phyloP scores from a whole-genome alignment of 2,329 filamentous ascomycete genomes.

The Albifimbria verrucaria region DNA sequence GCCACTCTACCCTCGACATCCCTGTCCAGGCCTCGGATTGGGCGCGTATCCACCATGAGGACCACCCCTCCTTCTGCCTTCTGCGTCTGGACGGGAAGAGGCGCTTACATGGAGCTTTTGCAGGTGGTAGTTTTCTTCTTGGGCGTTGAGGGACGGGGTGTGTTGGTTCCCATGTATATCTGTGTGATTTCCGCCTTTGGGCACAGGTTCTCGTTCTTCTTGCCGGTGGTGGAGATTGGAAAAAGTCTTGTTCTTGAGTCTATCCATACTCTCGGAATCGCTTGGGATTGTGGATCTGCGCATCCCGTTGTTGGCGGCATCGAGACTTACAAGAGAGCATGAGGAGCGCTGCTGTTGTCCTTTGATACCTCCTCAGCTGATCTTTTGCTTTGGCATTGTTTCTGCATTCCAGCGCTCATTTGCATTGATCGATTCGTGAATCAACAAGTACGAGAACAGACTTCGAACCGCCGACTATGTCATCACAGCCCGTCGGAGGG shows the following conservation, averaged over 20 bases:
- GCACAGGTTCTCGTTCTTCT: background rate
- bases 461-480: slow-evolving; percentile 30
- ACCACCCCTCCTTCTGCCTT: slow-evolving; percentile 5
- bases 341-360: slow-evolving; percentile 16
- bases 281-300: background rate
- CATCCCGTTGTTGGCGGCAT: slow-evolving; percentile 1
- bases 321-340: slow-evolving; percentile 10
- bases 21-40: background rate
- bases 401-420: slow-evolving; percentile 2
- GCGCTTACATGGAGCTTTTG: slow-evolving; percentile 11
- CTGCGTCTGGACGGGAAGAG: background rate
- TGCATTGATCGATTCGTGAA: slow-evolving; percentile 10
- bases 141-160: slow-evolving; percentile 2
- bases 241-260: background rate
- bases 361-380: slow-evolving; percentile 12
- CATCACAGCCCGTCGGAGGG: slow-evolving; percentile 40
- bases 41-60: background rate
- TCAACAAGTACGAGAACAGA: too few species aligned
- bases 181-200: background rate
- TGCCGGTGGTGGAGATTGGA: too few species aligned
- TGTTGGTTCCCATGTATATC: background rate
- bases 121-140: background rate
- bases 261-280: background rate
- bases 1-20: background rate
- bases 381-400: slow-evolving; percentile 8